A percentile compares a stretch with the other conserved stretches of the same genome.
Evolutionary conservation across 139 green algal genomes (phyloP).

Genomic region (Asterochloris erici): DNA sequence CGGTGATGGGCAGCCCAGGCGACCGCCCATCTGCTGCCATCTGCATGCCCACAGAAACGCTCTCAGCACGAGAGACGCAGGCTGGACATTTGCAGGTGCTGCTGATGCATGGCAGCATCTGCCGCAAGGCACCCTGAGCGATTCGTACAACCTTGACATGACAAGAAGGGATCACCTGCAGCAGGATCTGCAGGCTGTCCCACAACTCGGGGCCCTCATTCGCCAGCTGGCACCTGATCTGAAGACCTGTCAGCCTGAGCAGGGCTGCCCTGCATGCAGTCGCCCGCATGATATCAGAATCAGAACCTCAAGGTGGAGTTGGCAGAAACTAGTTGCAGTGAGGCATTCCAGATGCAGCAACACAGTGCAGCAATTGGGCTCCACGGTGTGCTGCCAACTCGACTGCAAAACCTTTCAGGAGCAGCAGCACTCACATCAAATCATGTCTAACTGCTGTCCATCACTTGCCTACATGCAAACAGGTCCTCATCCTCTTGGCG

Average conservation of each 20-base stretch:
- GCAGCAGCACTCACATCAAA: no score
- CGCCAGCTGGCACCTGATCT: not conserved
- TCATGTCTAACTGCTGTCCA: not conserved
- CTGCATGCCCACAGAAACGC: not conserved
- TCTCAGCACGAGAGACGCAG: not conserved
- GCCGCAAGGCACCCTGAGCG: not conserved
- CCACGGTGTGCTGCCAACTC: not conserved
- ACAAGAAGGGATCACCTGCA: not conserved
- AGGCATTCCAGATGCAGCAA: not conserved
- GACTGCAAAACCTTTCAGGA: not conserved
- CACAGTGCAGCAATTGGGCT: no score
- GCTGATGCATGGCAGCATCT: not conserved
- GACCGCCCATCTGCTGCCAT: slow-evolving; percentile 9
- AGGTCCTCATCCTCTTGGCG: slow-evolving; percentile 23
- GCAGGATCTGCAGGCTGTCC: slow-evolving; percentile 10
- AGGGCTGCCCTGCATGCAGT: slow-evolving; percentile 7
- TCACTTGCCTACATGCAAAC: not conserved
- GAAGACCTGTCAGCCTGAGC: slow-evolving; percentile 12
- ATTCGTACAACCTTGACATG: not conserved
- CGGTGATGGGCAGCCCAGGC: slow-evolving; percentile 1
- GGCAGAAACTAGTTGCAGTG: not conserved
- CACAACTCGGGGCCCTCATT: not conserved
- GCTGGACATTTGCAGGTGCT: not conserved
- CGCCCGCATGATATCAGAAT: not conserved
- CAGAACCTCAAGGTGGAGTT: not conserved